A percentile compares a stretch with the other conserved stretches of the same genome.
phyloP scores from a whole-genome alignment of 1,284 basidiomycete genomes.

The Sphagnurus paluster region DNA sequence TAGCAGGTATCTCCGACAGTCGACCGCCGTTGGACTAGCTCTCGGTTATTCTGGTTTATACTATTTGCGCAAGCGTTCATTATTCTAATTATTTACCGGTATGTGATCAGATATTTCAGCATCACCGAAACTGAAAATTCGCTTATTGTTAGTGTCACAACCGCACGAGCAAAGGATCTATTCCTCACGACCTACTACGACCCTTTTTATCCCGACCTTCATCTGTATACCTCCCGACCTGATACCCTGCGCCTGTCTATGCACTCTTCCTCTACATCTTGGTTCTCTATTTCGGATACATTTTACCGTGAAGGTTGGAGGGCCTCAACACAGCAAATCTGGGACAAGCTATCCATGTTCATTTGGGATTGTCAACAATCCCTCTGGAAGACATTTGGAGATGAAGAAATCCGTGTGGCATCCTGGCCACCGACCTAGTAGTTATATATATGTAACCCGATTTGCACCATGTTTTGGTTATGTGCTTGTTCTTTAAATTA shows the following conservation, averaged over 20 bases:
- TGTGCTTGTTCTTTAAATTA: constrained; percentile 6
- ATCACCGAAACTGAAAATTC: constrained; percentile 12
- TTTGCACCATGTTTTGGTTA: constrained; percentile 1
- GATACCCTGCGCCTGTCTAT: constrained; percentile 38
- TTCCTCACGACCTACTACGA: constrained; percentile 62
- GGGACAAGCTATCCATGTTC: constrained; percentile 24
- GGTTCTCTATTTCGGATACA: constrained; percentile 19
- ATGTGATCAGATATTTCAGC: constrained; percentile 13
- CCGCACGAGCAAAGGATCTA: constrained; percentile 29
- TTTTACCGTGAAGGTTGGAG: constrained; percentile 22
- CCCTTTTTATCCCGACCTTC: constrained; percentile 68
- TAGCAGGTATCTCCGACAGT: constrained; percentile 13
- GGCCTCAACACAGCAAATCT: constrained; percentile 20
- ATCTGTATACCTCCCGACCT: constrained; percentile 51
- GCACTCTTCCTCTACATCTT: constrained; percentile 20
- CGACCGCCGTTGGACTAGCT: constrained; percentile 17
- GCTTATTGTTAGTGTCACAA: constrained; percentile 29
- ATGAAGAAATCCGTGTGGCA: constrained; percentile 19
- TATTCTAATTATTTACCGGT: constrained; percentile 41
- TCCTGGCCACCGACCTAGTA: constrained; percentile 38
- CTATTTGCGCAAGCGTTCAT: constrained; percentile 33
- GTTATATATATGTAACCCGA: constrained; percentile 9
- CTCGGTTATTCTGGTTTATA: constrained; percentile 27
- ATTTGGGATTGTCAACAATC: constrained; percentile 25
- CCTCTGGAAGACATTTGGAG: constrained; percentile 32